These are phyloP conservation scores for Diaporthe citrichinensis DNA, from an alignment of 2,329 filamentous ascomycete species.

Conservation along the genomic window DNA sequence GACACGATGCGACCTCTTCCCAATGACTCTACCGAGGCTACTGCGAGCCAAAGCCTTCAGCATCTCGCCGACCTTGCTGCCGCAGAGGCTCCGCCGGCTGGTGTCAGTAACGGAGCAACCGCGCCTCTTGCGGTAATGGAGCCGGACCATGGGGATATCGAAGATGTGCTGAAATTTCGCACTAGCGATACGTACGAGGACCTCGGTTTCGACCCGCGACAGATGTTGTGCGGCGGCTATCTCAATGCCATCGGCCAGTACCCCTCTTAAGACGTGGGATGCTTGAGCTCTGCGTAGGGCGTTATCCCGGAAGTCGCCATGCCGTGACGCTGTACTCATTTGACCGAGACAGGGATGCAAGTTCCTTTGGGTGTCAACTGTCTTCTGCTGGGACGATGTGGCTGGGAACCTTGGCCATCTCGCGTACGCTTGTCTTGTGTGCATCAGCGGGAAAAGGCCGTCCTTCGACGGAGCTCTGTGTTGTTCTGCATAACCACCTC, in stretches of 20 bases:
- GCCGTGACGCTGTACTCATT: neutral
- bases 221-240: slow-evolving; percentile 56
- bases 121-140: neutral
- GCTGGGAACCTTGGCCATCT: neutral
- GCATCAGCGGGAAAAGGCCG: neutral
- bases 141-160: slow-evolving; percentile 5
- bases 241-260: slow-evolving; percentile 46
- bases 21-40: slow-evolving; percentile 55
- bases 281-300: neutral
- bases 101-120: slow-evolving; percentile 43
- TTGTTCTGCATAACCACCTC: neutral
- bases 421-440: neutral
- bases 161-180: slow-evolving; percentile 37
- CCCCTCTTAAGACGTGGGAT: slow-evolving; percentile 20
- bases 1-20: slow-evolving; percentile 56
- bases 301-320: neutral
- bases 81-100: slow-evolving; percentile 49
- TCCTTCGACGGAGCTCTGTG: neutral
- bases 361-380: neutral
- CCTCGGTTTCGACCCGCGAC: slow-evolving; percentile 58
- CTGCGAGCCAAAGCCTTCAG: slow-evolving; percentile 69
- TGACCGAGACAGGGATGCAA: too few relatives aligned
- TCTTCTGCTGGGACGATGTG: neutral
- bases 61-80: slow-evolving; percentile 71
- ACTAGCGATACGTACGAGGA: slow-evolving; percentile 55